Conservation (phyloP, 2,329 filamentous ascomycete species). For the Fusarium praegraminearum region DNA sequence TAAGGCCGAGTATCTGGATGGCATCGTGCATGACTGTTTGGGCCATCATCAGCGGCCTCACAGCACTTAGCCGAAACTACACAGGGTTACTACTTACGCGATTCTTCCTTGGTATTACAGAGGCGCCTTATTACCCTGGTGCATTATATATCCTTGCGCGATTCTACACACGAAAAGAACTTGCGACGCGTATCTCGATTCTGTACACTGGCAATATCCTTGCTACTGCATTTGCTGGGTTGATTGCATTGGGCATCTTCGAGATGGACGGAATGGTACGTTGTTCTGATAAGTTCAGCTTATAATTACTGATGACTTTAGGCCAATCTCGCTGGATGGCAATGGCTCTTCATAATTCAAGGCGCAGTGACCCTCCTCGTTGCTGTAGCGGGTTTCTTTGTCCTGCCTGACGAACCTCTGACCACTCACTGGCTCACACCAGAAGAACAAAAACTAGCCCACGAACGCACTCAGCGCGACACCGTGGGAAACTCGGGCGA, state of each 20-base stretch:
- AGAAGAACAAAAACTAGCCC: slow-evolving; percentile 57
- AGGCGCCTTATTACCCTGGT: slow-evolving; percentile 55
- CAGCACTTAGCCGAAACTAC: slow-evolving; percentile 61
- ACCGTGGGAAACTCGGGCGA: slow-evolving; percentile 57
- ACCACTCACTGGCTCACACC: slow-evolving; percentile 58
- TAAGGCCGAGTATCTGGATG: slow-evolving; percentile 57
- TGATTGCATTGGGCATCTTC: slow-evolving; percentile 59
- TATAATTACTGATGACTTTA: neutral
- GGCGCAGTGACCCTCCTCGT: slow-evolving; percentile 57
- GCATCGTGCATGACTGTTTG: slow-evolving; percentile 58
- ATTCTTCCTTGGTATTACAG: slow-evolving; percentile 57
- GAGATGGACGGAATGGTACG: slow-evolving; percentile 42
- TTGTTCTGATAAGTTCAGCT: accelerated
- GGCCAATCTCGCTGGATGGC: slow-evolving; percentile 46
- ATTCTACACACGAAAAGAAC: slow-evolving; percentile 66
- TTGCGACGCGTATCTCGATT: slow-evolving; percentile 57
- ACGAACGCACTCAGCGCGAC: slow-evolving; percentile 58
- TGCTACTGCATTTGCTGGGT: slow-evolving; percentile 55
- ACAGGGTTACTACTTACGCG: slow-evolving; percentile 61
- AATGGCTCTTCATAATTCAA: slow-evolving; percentile 73
- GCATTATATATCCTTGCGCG: slow-evolving; percentile 60
- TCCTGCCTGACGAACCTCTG: slow-evolving; percentile 54
- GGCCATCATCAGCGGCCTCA: slow-evolving; percentile 60
- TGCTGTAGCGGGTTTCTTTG: slow-evolving; percentile 42
- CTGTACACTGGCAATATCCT: slow-evolving; percentile 57